Evolutionary conservation across 2,329 filamentous ascomycete genomes (phyloP), one percentile per base, ranked within the genome.

Genomic region (Tolypocladium cylindrosporum): DNA sequence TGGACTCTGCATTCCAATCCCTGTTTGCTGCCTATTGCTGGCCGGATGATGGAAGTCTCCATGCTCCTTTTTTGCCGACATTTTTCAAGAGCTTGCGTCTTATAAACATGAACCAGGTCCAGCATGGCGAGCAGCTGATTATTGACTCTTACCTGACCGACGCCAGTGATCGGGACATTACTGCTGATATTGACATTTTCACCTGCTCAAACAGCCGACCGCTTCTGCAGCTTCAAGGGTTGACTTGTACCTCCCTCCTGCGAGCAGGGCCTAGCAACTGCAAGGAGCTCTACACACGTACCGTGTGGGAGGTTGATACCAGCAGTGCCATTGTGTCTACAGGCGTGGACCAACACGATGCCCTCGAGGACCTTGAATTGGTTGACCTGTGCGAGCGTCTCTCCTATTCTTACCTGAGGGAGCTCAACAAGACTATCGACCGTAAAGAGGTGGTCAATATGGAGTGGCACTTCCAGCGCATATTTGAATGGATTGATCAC

Each of bases 111-210:
- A 19, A 52, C 2, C 37, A 24, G 19, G 36, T 36, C 4, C 21
- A 19, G 6, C 24, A 52, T n/a, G 55, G 43, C 27, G 45, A 56
- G 37, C 34, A 24, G 42, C 24, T 55, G 42, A 24, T 37, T 16
- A 55, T 55, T 31, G 54, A 55, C 43, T n/a, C 43, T 16, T 55
- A 55, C 21, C 8, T 55, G 42, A 55, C 54, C 34, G 42, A 50
- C 21, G 34, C 42, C 11, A 39, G 24, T 21, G 42, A 31, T 9
- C 54, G 54, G 13, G 43, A 55, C 14, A 24, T 55, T 43, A 36
- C 41, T n/a, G 54, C 54, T 19, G 54, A 55, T 21, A 55, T 55
- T 50, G 54, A 55, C 34, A 50, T 55, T 8, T 55, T 55, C n/a
- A n/a, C 34, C 36, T 24, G 34, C 36, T 39, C 54, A 4, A 50